Percentiles rank a stretch among this genome's conserved stretches.
Evolutionary conservation across 805 yeast genomes (phyloP).

Genomic region (Barnettozyma vustinii): DNA sequence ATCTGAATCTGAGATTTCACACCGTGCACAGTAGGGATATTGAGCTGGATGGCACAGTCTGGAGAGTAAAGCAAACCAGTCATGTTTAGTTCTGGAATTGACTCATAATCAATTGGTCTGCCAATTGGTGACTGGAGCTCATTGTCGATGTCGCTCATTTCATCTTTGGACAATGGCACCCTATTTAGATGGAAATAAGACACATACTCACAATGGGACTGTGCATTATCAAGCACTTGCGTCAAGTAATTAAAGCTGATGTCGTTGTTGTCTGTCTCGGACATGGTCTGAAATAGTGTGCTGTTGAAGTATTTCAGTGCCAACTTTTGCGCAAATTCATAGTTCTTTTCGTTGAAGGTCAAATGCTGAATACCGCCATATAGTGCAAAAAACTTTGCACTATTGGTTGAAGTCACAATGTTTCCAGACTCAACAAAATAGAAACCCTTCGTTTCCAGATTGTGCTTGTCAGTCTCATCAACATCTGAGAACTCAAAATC

Average conservation of each 20-base stretch:
- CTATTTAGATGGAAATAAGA: constrained; percentile 63
- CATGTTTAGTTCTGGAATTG: constrained; percentile 51
- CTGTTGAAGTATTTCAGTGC: constrained; percentile 39
- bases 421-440: constrained; percentile 66
- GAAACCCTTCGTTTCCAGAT: constrained; percentile 49
- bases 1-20: constrained; percentile 47
- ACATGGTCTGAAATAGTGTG: constrained; percentile 24
- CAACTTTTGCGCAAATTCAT: constrained; percentile 39
- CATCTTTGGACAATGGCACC: constrained; percentile 46
- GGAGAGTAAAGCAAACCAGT: constrained; percentile 75
- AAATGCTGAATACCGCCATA: constrained; percentile 54
- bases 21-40: constrained; percentile 41
- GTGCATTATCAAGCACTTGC: constrained; percentile 27
- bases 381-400: constrained; percentile 62
- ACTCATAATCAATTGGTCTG: constrained; percentile 50
- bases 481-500: constrained; percentile 34
- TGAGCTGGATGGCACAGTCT: constrained; percentile 68
- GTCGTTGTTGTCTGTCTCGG: constrained; percentile 17
- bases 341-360: constrained; percentile 39
- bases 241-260: constrained; percentile 21
- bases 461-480: constrained; percentile 44
- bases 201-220: constrained; percentile 62
- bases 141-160: constrained; percentile 59
- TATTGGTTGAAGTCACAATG: constrained; percentile 48
- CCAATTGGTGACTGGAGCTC: constrained; percentile 77